A percentile compares a stretch with the other conserved stretches of the same genome.
phyloP scores from a whole-genome alignment of 495 filamentous ascomycete genomes.

The Aspergillus cavernicola region DNA sequence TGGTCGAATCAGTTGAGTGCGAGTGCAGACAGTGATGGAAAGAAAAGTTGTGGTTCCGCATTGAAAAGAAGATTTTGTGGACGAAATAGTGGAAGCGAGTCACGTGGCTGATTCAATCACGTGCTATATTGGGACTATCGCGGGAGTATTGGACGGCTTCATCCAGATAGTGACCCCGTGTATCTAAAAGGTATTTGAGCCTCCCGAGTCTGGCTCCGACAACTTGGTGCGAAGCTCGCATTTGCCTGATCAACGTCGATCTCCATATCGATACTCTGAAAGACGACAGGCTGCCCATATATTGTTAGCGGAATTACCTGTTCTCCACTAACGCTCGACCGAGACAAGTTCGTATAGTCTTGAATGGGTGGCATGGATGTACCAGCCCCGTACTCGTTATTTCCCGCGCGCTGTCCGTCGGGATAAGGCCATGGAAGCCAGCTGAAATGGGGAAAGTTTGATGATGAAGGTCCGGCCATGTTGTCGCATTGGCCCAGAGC shows the following conservation, averaged over 20 bases:
- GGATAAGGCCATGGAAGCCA: background rate
- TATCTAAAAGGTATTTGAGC: too few relatives aligned
- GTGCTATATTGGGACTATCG: background rate
- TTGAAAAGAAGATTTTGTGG: slow-evolving; percentile 5
- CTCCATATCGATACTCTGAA: background rate
- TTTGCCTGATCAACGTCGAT: background rate
- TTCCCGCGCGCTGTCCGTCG: background rate
- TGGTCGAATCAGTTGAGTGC: too few relatives aligned
- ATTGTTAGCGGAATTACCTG: background rate
- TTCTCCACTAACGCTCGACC: background rate
- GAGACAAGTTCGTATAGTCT: background rate
- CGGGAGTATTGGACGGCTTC: too few relatives aligned
- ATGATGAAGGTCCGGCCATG: background rate
- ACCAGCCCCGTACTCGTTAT: background rate
- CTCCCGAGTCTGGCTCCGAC: background rate
- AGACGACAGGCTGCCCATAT: slow-evolving; percentile 6
- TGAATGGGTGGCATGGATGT: background rate
- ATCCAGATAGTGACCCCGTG: too few relatives aligned
- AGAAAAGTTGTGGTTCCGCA: background rate
- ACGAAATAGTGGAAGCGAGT: slow-evolving; percentile 7
- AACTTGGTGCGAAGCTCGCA: background rate
- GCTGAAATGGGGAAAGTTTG: background rate
- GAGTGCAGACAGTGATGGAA: background rate
- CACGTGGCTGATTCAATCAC: background rate
- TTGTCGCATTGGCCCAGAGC: too few relatives aligned